Percentiles rank a stretch among this genome's conserved stretches.
phyloP scores from a whole-genome alignment of 345 rosid species.

The Aurinia saxatilis region DNA sequence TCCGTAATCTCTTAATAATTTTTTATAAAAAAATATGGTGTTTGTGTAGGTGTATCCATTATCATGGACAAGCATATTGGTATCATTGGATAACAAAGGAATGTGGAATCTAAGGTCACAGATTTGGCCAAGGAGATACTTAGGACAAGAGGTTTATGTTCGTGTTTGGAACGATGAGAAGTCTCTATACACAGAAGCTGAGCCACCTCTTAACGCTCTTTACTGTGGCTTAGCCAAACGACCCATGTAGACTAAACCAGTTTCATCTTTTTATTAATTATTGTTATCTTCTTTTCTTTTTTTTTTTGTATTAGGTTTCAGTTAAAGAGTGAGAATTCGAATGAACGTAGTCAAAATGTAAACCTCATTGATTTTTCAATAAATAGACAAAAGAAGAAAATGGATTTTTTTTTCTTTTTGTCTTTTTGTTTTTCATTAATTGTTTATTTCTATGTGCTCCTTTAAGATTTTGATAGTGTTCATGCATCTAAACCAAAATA shows the following conservation, averaged over 20 bases:
- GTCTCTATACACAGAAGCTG: constrained; percentile 33
- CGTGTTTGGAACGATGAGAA: constrained; percentile 60
- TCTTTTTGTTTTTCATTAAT: neutral
- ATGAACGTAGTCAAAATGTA: constrained; percentile 1
- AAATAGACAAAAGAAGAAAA: constrained; percentile 4
- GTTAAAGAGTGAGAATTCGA: neutral
- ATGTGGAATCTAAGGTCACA: constrained; percentile 93
- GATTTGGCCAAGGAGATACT: constrained; percentile 53
- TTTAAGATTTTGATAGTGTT: neutral
- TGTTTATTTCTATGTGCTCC: neutral
- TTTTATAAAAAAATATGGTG: no score
- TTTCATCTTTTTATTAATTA: neutral
- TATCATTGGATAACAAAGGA: constrained; percentile 85
- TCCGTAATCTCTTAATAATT: no score
- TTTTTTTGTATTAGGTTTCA: constrained; percentile 6
- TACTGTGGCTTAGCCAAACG: constrained; percentile 36
- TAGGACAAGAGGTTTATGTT: constrained; percentile 69
- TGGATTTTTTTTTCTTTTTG: neutral
- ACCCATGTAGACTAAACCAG: neutral
- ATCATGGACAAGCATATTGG: constrained; percentile 63
- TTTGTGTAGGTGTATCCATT: constrained; percentile 53
- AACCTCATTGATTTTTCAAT: constrained; percentile 4
- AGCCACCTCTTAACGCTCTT: constrained; percentile 33
- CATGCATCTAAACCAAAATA: neutral
- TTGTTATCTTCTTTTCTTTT: neutral